Base-by-base conservation (phyloP, 805 yeast species). In the Wickerhamiella brachini region DNA sequence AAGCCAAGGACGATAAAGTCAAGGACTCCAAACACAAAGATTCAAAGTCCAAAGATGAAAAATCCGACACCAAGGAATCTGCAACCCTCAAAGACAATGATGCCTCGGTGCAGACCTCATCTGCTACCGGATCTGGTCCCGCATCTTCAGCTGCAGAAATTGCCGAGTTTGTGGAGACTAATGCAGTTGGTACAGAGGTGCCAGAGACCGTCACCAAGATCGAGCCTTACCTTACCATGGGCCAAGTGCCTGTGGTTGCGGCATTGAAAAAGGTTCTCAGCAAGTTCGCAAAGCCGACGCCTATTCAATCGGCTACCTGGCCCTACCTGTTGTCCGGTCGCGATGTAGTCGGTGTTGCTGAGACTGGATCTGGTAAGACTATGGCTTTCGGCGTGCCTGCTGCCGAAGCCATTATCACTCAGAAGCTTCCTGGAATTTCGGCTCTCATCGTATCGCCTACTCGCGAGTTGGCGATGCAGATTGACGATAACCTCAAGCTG, bases 381-480 rank as follows among this genome's bases (percentile, higher is more conserved):
- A 83, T 90, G 69, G 97, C 96, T 0, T 93, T 90, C 65, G 95
- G 96, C 65, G 93, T 93, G 31, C 98, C 99, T 47, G 96, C 97
- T n/a, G 76, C 90, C 49, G 75, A 86, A 62, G 80, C 80, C 55
- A 70, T 90, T 52, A 61, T 80, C 42, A 62, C 71, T n/a, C 56
- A 55, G 22, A 50, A 56, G 44, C 46, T 65, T 67, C 38, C 68
- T 38, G 83, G 83, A 18, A 74, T 85, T 51, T 79, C 79, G 60
- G 95, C 88, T 3, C 74, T 93, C 52, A 85, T 85, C 52, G 81
- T 93, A 45, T 88, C 97, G 2, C 99, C 99, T 52, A 93, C 99
- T 9, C 82, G 99, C 74, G 99, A 93, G 69, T 77, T 93, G 62
- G 98, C 98, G 1, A 78, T 90, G 56, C 99, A 93, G 70, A 93